These are phyloP conservation scores for Phialophora chinensis DNA, from an alignment of 2,329 filamentous ascomycete genomes.

Conservation along the genomic window DNA sequence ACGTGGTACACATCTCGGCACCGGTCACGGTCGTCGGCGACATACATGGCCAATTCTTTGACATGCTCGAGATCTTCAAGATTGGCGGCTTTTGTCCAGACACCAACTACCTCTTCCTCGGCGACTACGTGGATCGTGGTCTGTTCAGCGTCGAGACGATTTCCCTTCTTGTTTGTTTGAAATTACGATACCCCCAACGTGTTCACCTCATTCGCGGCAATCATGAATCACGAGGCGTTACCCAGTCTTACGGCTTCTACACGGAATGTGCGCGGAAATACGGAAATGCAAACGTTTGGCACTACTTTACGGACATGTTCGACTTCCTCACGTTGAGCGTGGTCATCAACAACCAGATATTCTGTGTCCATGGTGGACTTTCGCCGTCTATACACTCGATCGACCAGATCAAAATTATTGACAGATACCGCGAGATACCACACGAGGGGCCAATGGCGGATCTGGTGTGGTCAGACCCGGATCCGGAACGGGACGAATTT, in stretches of 20 bases:
- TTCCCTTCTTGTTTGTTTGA: slow-evolving; percentile 94
- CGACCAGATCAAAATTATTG: slow-evolving; percentile 99
- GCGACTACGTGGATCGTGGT: slow-evolving; percentile 96
- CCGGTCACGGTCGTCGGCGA: slow-evolving; percentile 97
- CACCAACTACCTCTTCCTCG: slow-evolving; percentile 97
- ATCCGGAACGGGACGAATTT: slow-evolving; percentile 97
- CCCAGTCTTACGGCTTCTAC: slow-evolving; percentile 98
- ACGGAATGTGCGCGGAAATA: slow-evolving; percentile 98
- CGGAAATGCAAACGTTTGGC: slow-evolving; percentile 98
- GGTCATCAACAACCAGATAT: slow-evolving; percentile 98
- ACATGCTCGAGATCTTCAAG: slow-evolving; percentile 98
- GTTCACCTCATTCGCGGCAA: slow-evolving; percentile 97
- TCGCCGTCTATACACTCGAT: slow-evolving; percentile 95
- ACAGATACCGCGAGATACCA: slow-evolving; percentile 96
- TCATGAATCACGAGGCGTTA: slow-evolving; percentile 96
- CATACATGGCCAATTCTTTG: slow-evolving; percentile 98
- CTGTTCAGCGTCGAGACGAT: slow-evolving; percentile 99
- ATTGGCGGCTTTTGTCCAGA: slow-evolving; percentile 97
- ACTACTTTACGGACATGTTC: slow-evolving; percentile 99
- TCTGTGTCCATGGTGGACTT: slow-evolving; percentile 94
- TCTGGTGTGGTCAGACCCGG: slow-evolving; percentile 96
- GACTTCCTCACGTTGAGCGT: slow-evolving; percentile 96
- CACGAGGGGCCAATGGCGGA: slow-evolving; percentile 99
- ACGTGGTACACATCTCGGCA: slow-evolving; percentile 94
- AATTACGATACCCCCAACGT: slow-evolving; percentile 92